Evolutionary conservation across 495 filamentous ascomycete genomes (phyloP).

Genomic region (Clohesyomyces aquaticus): DNA sequence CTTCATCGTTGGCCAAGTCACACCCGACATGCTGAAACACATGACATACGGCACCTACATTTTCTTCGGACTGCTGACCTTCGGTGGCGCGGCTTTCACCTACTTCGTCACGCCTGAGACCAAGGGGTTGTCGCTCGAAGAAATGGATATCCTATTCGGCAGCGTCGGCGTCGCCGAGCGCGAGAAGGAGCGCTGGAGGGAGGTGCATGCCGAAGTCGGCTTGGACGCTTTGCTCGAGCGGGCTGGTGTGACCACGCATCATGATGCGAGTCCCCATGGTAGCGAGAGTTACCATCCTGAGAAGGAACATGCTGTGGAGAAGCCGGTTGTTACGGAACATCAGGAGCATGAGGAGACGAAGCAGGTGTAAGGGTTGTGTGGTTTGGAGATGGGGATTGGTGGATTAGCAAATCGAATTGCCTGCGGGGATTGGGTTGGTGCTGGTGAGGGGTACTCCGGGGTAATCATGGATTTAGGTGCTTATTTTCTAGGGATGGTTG

Average conservation of each 20-base stretch:
- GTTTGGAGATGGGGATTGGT: neutral
- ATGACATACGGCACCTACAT: conserved; percentile 81
- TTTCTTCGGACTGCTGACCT: conserved; percentile 74
- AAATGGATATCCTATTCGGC: conserved; percentile 78
- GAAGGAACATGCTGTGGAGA: conserved; percentile 16
- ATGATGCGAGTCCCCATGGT: neutral
- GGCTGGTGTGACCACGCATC: conserved; percentile 1
- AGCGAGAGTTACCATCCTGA: neutral
- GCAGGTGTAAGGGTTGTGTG: conserved; percentile 2
- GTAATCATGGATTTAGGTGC: neutral
- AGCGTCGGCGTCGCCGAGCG: conserved; percentile 31
- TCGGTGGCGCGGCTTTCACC: conserved; percentile 62
- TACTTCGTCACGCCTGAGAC: conserved; percentile 55
- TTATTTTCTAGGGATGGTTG: neutral
- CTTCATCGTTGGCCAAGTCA: conserved; percentile 74
- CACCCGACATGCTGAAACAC: conserved; percentile 70
- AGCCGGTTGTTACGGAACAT: conserved; percentile 20
- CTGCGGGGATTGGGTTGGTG: no score
- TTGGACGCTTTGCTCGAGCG: conserved; percentile 26
- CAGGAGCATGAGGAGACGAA: neutral
- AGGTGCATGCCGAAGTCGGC: conserved; percentile 38
- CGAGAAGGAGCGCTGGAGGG: conserved; percentile 37
- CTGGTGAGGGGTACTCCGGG: no score
- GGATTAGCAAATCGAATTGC: no score
- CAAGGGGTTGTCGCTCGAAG: conserved; percentile 53